Conservation (phyloP, 176 grass and related monocot genomes). For the Cenchrus fungigraminus region DNA sequence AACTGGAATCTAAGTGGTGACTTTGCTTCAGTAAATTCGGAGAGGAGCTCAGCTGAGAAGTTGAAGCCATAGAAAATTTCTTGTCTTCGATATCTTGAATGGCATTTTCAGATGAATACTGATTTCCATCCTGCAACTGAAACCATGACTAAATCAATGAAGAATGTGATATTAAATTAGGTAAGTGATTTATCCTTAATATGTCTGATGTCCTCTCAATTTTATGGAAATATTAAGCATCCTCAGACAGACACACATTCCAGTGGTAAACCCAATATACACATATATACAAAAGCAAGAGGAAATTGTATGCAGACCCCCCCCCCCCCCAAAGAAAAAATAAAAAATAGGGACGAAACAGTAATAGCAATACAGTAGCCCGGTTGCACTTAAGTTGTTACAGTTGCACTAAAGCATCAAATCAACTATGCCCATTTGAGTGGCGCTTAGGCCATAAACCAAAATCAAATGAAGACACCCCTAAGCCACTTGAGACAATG, state of each 20-base stretch:
- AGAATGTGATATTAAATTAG: conserved; percentile 17
- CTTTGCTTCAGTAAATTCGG: conserved; percentile 53
- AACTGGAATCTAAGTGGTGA: conserved; percentile 56
- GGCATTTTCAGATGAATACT: conserved; percentile 50
- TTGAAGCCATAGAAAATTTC: conserved; percentile 50
- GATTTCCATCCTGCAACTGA: conserved; percentile 60
- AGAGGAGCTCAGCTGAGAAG: conserved; percentile 48
- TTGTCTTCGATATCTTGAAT: conserved; percentile 53
- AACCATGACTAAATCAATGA: conserved; percentile 26
- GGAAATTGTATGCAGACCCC: no score
- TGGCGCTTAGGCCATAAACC: not conserved
- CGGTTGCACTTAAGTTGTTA: not conserved
- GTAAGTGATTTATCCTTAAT: not conserved
- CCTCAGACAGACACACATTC: conserved; percentile 18
- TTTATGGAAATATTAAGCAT: not conserved
- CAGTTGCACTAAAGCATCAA: conserved; percentile 3
- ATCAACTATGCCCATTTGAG: conserved; percentile 13
- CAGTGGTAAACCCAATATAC: conserved; percentile 7
- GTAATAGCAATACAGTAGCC: not conserved
- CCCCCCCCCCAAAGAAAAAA: not conserved
- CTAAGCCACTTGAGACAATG: not conserved
- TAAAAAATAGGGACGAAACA: not conserved
- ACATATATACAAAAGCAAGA: no score
- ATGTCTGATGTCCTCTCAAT: not conserved
- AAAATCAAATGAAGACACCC: not conserved